Percentiles rank a stretch among this genome's conserved stretches.
Conservation (phyloP, 306 rosid genomes). For the Adenanthera pavonina region DNA sequence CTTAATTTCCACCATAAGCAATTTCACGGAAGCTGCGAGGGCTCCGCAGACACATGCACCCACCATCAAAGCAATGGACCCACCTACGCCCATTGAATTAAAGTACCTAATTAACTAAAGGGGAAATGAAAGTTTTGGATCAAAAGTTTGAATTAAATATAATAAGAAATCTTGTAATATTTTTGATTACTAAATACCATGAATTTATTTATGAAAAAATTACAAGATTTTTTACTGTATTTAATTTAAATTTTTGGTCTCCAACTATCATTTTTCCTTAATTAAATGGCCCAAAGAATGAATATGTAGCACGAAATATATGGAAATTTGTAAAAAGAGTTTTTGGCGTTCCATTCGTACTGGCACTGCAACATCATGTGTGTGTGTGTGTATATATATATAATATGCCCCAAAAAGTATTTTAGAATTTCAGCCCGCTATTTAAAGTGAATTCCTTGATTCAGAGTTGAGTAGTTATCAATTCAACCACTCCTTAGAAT, state of each 20-base stretch:
- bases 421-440: background rate
- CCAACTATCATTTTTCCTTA: too few relatives aligned
- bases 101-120: background rate
- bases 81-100: conserved; percentile 15
- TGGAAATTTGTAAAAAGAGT: background rate
- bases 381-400: background rate
- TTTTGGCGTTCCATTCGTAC: background rate
- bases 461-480: background rate
- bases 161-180: too few relatives aligned
- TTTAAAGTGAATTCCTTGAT: background rate
- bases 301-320: background rate
- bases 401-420: background rate
- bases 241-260: too few relatives aligned
- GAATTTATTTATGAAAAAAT: too few relatives aligned
- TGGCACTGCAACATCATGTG: background rate
- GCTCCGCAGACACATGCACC: conserved; percentile 39
- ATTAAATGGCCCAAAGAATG: background rate
- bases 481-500: background rate
- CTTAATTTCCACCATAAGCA: too few relatives aligned
- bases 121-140: too few relatives aligned
- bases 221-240: too few relatives aligned
- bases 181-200: too few relatives aligned
- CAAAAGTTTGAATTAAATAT: too few relatives aligned
- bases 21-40: conserved; percentile 47
- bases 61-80: conserved; percentile 8